Evolutionary conservation across 768 basidiomycete genomes (phyloP), one percentile per base, ranked within the genome.

Genomic region (Russula foetens): DNA sequence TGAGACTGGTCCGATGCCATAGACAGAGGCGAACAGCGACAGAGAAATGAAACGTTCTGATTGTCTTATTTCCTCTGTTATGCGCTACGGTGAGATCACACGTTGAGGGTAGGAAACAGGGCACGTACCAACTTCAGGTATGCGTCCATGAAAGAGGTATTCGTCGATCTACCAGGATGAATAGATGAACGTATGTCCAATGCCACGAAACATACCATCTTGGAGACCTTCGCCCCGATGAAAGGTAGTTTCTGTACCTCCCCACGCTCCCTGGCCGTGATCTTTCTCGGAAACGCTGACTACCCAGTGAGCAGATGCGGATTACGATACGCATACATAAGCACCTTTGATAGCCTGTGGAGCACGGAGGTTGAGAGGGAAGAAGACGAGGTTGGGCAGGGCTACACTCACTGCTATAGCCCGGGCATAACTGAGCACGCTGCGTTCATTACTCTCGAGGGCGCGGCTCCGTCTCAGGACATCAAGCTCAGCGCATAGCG

Each of bases 1-100:
- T 7, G 79, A 88, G n/a, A 74, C 71, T 0, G 90, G 77, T 7
- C 91, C 91, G 35, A 93, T 84, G 9, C 88, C 85, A 56, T 93
- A 84, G 57, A 93, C 72, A 6, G 80, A 75, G 15, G 79, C 74
- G 67, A 93, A 89, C 0, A 74, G 67, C 7, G 79, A 77, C 8
- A 92, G 77, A 0, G 81, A 71, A 53, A 75, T 71, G 69, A 81
- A 90, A 38, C 86, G 82, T 26, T 76, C 63, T 0, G 83, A 83
- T 7, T 69, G 67, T 7, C 33, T 23, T 72, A 70, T 11, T 80
- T 80, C 9, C 67, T 75, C 69, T 77, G 82, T 87, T 57, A 23
- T n/a, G 39, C 44, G 56, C 41, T 51, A 28, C 41, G 44, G 23
- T 58, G 21, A 38, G 48, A 45, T 58, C 53, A 17, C 28, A 26